Evolutionary conservation across 768 basidiomycete species (phyloP), one percentile per base, ranked within the genome.

Genomic region (Amanita jacksonii): DNA sequence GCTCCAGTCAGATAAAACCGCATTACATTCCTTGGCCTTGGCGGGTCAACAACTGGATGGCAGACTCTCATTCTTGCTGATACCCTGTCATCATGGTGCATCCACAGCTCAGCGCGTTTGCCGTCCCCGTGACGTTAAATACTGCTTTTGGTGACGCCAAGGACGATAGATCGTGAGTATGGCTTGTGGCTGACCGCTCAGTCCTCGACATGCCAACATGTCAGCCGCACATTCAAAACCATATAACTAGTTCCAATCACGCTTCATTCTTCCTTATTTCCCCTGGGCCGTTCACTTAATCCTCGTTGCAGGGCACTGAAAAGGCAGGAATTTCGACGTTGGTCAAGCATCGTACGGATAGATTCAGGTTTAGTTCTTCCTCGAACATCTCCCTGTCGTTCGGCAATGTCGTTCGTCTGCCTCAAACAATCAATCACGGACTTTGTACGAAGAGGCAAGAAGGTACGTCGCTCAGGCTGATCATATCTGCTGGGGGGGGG

Each of bases 361-460:
- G n/a, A n/a, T n/a, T n/a, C n/a, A n/a, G n/a, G n/a, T n/a, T n/a
- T n/a, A n/a, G n/a, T n/a, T n/a, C n/a, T n/a, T n/a, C n/a, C n/a
- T n/a, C n/a, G n/a, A 9, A 6, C 9, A 9, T 27, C 34, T 16
- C 19, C 13, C 24, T 32, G 27, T 9, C 27, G 27, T 36, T 19
- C n/a, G 8, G n/a, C 22, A 38, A 45, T 45, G 44, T 31, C 44
- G 19, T 31, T 38, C 10, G 13, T 38, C 20, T 23, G 34, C 15
- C 24, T 45, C 44, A 45, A 45, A 28, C 25, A 35, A 35, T 45
- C 44, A 35, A 15, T 45, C 16, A 38, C 44, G 37, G 44, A 45
- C 19, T 45, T 45, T 38, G 30, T 45, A 13, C 43, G 43, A 35
- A 18, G 37, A 45, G 23, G 44, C 12, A 38, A 37, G 36, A 45